A percentile compares a stretch with the other conserved stretches of the same genome.
These are phyloP conservation scores for Penicillium sp. DNA, from an alignment of 2,329 filamentous ascomycete species.

Conservation along the genomic window DNA sequence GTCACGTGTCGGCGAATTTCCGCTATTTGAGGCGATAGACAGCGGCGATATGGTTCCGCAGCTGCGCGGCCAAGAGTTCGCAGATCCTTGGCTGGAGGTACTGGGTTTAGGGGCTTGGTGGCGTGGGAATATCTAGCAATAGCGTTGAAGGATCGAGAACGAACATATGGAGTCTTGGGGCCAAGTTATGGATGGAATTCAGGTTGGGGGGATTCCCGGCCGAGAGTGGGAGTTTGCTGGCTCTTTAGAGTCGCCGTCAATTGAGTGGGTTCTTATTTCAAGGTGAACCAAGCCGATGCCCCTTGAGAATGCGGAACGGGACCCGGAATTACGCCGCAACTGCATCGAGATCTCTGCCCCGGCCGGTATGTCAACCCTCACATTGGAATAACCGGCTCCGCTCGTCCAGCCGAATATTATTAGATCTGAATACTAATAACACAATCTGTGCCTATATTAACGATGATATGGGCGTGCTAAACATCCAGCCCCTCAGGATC, in stretches of 20 bases:
- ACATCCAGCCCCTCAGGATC: conserved; percentile 2
- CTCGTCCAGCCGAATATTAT: background rate
- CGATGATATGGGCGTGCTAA: background rate
- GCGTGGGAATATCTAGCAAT: background rate
- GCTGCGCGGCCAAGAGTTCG: background rate
- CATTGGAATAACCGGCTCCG: background rate
- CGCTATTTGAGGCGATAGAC: background rate
- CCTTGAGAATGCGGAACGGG: background rate
- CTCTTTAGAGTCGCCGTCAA: background rate
- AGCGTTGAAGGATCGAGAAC: background rate
- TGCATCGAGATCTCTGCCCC: background rate
- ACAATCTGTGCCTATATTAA: background rate
- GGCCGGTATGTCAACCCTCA: background rate
- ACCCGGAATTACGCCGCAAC: conserved; percentile 5
- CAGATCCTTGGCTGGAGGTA: background rate
- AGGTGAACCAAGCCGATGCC: background rate
- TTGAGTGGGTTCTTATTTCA: background rate
- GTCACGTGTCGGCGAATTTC: background rate
- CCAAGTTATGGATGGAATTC: no score
- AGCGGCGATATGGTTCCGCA: conserved; percentile 1
- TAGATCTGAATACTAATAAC: background rate
- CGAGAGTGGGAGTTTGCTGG: background rate
- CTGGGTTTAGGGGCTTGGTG: background rate
- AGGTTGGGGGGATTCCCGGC: no score
- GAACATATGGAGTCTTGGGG: no score